Evolutionary conservation across 352 stramenopile genomes (phyloP).

Genomic region (Phytophthora europaea): DNA sequence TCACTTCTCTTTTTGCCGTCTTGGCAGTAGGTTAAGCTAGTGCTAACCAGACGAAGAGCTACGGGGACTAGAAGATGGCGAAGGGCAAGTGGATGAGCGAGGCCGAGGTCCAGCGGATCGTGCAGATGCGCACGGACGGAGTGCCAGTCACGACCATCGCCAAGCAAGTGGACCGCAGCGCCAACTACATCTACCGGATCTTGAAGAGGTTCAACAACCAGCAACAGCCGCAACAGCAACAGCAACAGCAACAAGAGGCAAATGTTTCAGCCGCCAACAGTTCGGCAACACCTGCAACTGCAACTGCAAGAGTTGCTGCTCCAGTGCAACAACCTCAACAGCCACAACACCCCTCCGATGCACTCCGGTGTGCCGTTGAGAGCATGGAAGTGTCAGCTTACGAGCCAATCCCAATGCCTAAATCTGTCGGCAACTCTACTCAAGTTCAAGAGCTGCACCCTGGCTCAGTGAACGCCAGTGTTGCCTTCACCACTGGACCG

Average conservation of each 20-base stretch:
- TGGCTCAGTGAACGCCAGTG: slow-evolving; percentile 18
- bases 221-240: not conserved
- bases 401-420: slow-evolving; percentile 31
- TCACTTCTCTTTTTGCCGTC: slow-evolving; percentile 23
- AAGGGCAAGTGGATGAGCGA: slow-evolving; percentile 51
- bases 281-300: slow-evolving; percentile 3
- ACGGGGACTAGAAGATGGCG: slow-evolving; percentile 44
- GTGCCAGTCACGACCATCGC: slow-evolving; percentile 53
- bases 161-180: slow-evolving; percentile 42
- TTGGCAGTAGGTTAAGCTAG: not conserved
- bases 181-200: slow-evolving; percentile 46
- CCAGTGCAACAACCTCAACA: not conserved
- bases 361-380: slow-evolving; percentile 36
- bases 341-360: not conserved
- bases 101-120: slow-evolving; percentile 51
- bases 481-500: slow-evolving; percentile 10
- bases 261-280: not conserved
- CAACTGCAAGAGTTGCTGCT: not conserved
- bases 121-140: slow-evolving; percentile 48
- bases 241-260: slow-evolving; percentile 4
- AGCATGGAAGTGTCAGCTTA: slow-evolving; percentile 37
- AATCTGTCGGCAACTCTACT: not conserved
- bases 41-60: slow-evolving; percentile 9
- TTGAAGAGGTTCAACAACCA: slow-evolving; percentile 35
- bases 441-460: slow-evolving; percentile 11